phyloP scores from a whole-genome alignment of 257 asterid species.

The Agastache rugosa region DNA sequence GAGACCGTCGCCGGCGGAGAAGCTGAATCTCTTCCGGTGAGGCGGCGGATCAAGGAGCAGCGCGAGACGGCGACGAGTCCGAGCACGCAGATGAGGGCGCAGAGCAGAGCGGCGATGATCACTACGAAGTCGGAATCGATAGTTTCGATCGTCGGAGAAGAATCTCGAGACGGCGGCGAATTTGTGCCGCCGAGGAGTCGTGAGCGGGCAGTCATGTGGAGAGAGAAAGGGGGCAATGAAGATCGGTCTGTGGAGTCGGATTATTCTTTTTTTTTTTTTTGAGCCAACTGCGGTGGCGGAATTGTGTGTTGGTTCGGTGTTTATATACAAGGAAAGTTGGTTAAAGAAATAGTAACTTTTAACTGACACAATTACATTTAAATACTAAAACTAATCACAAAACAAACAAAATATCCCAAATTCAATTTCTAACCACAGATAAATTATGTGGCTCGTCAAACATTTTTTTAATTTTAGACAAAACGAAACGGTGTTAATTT shows the following conservation, averaged over 20 bases:
- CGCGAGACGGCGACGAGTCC: constrained; percentile 55
- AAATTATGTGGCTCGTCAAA: too few species aligned
- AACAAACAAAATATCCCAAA: too few species aligned
- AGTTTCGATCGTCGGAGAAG: constrained; percentile 28
- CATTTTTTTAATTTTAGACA: too few species aligned
- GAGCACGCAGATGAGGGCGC: constrained; percentile 58
- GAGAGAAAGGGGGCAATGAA: constrained; percentile 18
- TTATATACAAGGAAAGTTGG: too few species aligned
- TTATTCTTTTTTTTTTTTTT: too few species aligned
- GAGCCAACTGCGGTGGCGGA: constrained; percentile 10
- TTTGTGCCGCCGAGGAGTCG: constrained; percentile 44
- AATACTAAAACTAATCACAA: too few species aligned
- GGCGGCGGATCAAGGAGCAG: constrained; percentile 54
- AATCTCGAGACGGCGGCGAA: constrained; percentile 29
- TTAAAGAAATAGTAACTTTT: too few species aligned
- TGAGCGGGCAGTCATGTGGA: constrained; percentile 46
- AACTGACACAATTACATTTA: too few species aligned
- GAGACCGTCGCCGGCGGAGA: constrained; percentile 33
- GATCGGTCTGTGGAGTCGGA: background rate
- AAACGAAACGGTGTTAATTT: too few species aligned
- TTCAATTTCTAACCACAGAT: too few species aligned
- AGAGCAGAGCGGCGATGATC: constrained; percentile 52
- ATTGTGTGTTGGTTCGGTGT: background rate
- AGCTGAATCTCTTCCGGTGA: constrained; percentile 19
- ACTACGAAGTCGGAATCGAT: constrained; percentile 44